Conservation (phyloP, 768 basidiomycete genomes). For the Termitomyces eurrhizus region DNA sequence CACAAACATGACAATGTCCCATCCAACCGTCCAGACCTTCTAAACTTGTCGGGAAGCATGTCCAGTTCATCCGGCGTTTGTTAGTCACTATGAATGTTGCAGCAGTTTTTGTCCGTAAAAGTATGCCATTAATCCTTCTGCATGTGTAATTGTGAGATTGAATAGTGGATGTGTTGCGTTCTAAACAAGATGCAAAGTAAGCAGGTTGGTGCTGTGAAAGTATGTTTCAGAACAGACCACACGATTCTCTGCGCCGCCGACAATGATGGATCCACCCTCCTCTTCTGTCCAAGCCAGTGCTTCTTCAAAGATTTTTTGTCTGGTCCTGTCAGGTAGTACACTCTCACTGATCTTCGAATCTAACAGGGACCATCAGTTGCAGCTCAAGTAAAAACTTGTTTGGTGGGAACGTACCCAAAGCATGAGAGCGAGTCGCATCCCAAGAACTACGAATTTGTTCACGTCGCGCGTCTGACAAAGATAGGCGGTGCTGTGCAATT, state of each 20-base stretch:
- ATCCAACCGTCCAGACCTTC: not conserved
- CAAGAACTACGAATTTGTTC: constrained; percentile 34
- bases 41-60: not conserved
- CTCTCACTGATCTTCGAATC: constrained; percentile 33
- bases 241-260: constrained; percentile 61
- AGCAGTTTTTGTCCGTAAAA: constrained; percentile 66
- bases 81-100: constrained; percentile 15
- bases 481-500: constrained; percentile 77
- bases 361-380: constrained; percentile 18
- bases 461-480: constrained; percentile 37
- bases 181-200: constrained; percentile 29
- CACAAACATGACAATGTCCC: not conserved
- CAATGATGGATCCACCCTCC: constrained; percentile 47
- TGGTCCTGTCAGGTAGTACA: constrained; percentile 12
- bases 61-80: not conserved
- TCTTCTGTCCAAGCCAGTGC: constrained; percentile 68
- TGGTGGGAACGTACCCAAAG: constrained; percentile 1
- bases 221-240: constrained; percentile 42
- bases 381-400: not conserved
- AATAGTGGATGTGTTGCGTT: constrained; percentile 82
- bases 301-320: constrained; percentile 42
- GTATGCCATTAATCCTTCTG: constrained; percentile 62
- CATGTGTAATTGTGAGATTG: constrained; percentile 68
- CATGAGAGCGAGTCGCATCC: constrained; percentile 17
- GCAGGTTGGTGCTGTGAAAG: not conserved